A percentile compares a stretch with the other conserved stretches of the same genome.
Conservation (phyloP, 2,329 filamentous ascomycete species). For the Fusarium pseudograminearum region DNA sequence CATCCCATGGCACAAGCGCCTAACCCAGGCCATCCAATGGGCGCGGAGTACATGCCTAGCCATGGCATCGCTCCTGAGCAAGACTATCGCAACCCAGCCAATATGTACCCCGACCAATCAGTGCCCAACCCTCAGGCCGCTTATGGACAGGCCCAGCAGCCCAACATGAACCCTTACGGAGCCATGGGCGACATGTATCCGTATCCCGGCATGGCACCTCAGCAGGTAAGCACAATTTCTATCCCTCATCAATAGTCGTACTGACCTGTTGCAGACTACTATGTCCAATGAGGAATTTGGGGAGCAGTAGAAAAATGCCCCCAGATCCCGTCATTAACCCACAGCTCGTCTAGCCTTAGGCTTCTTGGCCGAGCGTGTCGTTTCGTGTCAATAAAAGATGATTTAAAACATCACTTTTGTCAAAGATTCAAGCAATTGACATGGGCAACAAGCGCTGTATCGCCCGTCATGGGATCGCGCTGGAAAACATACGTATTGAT, state of each 20-base stretch:
- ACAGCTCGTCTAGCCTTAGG: background rate
- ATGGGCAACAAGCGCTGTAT: background rate
- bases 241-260: background rate
- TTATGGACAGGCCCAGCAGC: conserved; percentile 81
- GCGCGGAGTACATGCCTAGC: conserved; percentile 72
- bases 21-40: conserved; percentile 71
- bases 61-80: conserved; percentile 76
- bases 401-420: background rate
- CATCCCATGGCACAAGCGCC: conserved; percentile 65
- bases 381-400: background rate
- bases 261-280: conserved; percentile 52
- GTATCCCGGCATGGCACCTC: conserved; percentile 82
- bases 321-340: too few relatives aligned
- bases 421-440: background rate
- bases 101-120: conserved; percentile 85
- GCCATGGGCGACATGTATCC: conserved; percentile 88
- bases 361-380: background rate
- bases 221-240: conserved; percentile 73
- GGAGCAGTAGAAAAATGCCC: conserved; percentile 37
- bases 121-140: conserved; percentile 76
- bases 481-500: conserved; percentile 4
- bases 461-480: background rate
- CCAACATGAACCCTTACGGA: conserved; percentile 72
- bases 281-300: conserved; percentile 63
- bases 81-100: conserved; percentile 82